phyloP scores from a whole-genome alignment of 805 yeast genomes.

The Limtongia smithiae region DNA sequence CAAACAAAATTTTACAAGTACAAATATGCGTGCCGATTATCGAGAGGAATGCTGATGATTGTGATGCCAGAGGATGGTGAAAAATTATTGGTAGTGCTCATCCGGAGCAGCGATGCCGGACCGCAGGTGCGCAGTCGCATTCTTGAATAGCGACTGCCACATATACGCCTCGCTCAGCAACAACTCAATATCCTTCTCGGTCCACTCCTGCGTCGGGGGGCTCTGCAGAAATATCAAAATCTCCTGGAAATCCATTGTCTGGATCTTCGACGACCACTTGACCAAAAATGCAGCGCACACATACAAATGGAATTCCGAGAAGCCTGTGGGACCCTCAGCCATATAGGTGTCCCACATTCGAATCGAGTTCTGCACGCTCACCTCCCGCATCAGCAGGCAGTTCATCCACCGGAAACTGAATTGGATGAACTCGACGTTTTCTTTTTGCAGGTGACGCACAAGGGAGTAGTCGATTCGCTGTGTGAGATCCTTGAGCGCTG shows the following conservation, averaged over 20 bases:
- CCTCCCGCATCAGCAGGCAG: slow-evolving; percentile 91
- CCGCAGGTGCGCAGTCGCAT: slow-evolving; percentile 77
- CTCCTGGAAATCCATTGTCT: slow-evolving; percentile 89
- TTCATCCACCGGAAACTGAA: slow-evolving; percentile 99
- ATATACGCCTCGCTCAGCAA: slow-evolving; percentile 92
- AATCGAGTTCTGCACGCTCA: slow-evolving; percentile 69
- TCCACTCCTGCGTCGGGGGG: slow-evolving; percentile 83
- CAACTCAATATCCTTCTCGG: slow-evolving; percentile 83
- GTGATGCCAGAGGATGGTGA: background rate
- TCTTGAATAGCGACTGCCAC: slow-evolving; percentile 90
- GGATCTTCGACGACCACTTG: slow-evolving; percentile 75
- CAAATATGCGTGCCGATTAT: background rate
- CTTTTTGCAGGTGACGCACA: slow-evolving; percentile 67
- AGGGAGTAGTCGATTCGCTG: slow-evolving; percentile 73
- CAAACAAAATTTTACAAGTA: too few species aligned
- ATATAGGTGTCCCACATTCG: slow-evolving; percentile 98
- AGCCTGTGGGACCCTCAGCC: slow-evolving; percentile 57
- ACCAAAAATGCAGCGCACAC: slow-evolving; percentile 96
- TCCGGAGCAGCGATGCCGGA: slow-evolving; percentile 3
- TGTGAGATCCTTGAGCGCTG: slow-evolving; percentile 70
- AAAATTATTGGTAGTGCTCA: background rate
- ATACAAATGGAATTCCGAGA: slow-evolving; percentile 89
- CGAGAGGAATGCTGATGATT: background rate
- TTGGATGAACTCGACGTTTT: slow-evolving; percentile 91
- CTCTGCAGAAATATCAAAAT: slow-evolving; percentile 86